Base-by-base conservation (phyloP, 371 early-diverging fungal species). In the Capniomyces stellatus region DNA sequence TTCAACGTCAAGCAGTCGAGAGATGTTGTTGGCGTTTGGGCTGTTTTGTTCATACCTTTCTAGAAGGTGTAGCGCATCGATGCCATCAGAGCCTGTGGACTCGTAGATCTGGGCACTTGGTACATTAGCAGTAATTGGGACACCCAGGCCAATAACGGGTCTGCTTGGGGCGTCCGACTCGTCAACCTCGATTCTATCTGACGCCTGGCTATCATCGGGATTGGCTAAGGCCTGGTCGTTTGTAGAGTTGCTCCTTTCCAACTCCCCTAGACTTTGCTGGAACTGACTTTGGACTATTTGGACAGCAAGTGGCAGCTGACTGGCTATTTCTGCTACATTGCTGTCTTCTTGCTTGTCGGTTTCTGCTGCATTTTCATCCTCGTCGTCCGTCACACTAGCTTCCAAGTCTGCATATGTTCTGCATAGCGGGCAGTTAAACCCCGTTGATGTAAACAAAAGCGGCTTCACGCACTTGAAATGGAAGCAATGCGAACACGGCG, bases 401-500 rank as follows among this genome's bases (percentile, higher is more conserved):
- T 86, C 85, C 29, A 94, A 70, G 68, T 94, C 89, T 1, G 93
- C 91, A 54, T 86, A 92, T 25, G 89, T 85, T 43, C 95, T 81
- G 61, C 94, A 94, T 40, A 92, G 75, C 29, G 94, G 92, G 64
- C 94, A 94, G 57, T 80, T 82, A 64, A 94, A 92, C 55, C 85
- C 84, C 13, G 87, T 58, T 63, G 66, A 61, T 56, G 67, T 71
- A 44, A 77, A 70, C 52, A 92, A 69, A 28, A 92, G 69, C 1
- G 83, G 77, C 43, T 79, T 75, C 51, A 91, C 84, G 64, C 94
- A 94, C 69, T 91, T 92, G 72, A 82, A 94, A 62, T 94, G 94
- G 69, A 83, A 94, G 57, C 85, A 82, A 63, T 93, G 94, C 10
- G 89, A 89, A 61, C 94, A 93, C 1, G 94, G 92, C 3, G 94